Percentiles rank a stretch among this genome's conserved stretches.
Conservation (phyloP, 2,329 filamentous ascomycete species). For the Fusarium sp. region DNA sequence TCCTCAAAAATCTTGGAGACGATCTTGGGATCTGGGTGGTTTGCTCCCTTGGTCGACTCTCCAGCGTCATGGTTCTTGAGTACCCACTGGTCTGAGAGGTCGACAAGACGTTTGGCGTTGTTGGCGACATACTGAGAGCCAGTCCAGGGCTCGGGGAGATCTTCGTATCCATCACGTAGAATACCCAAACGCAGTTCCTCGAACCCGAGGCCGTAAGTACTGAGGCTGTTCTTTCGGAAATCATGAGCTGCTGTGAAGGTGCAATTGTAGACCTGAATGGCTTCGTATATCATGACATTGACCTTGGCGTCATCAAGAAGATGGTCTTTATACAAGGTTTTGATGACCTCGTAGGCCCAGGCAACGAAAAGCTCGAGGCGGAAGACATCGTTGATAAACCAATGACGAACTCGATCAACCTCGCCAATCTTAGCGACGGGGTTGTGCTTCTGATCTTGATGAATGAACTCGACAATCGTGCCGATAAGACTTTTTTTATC, state of each 20-base stretch:
- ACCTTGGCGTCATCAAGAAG: slow-evolving; percentile 66
- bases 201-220: slow-evolving; percentile 77
- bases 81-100: slow-evolving; percentile 68
- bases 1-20: slow-evolving; percentile 61
- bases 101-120: slow-evolving; percentile 69
- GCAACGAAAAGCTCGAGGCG: slow-evolving; percentile 80
- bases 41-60: slow-evolving; percentile 49
- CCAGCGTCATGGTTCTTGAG: slow-evolving; percentile 57
- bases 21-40: slow-evolving; percentile 54
- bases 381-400: slow-evolving; percentile 83
- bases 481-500: slow-evolving; percentile 77
- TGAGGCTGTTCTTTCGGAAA: slow-evolving; percentile 78
- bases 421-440: slow-evolving; percentile 74
- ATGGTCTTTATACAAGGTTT: slow-evolving; percentile 74
- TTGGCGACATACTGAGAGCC: slow-evolving; percentile 73
- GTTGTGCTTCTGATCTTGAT: slow-evolving; percentile 79
- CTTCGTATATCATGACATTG: slow-evolving; percentile 73
- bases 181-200: slow-evolving; percentile 76
- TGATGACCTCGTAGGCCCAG: slow-evolving; percentile 82
- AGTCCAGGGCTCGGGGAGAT: slow-evolving; percentile 87
- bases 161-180: slow-evolving; percentile 71
- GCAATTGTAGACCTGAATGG: slow-evolving; percentile 73
- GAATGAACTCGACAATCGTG: slow-evolving; percentile 80
- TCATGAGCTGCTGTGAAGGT: slow-evolving; percentile 67
- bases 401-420: slow-evolving; percentile 83